Evolutionary conservation across 495 filamentous ascomycete species (phyloP), one percentile per base, ranked within the genome.

Genomic region (Xylaria acuta): DNA sequence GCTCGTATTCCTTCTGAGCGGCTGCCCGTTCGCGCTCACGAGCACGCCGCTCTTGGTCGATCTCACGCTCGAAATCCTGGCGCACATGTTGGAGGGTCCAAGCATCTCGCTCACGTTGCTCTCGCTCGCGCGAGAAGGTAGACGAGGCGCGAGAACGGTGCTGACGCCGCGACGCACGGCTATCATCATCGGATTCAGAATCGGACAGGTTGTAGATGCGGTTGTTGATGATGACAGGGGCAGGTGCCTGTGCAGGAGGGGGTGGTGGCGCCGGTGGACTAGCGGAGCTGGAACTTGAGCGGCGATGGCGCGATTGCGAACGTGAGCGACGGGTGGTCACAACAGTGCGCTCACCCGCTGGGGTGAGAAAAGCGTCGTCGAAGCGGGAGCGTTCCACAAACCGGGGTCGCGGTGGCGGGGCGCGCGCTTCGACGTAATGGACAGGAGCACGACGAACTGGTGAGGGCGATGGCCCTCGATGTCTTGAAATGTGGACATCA

Each of bases 191-290:
- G 0, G 77, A 79, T 38, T 83, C 81, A 7, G 81, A 81, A 71
- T 81, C 78, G 51, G 81, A 78, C 62, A 82, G 66, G 58, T 82
- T 81, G 73, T 84, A 80, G 54, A 85, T 84, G 66, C 79, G 77
- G 71, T 86, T 88, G 65, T 86, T 85, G 74, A 87, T 87, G 49
- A 88, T 80, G n/a, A 88, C 79, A 6, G 78, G 69, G 22, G 75
- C 64, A 18, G 74, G 69, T 14, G 75, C 63, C 30, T 73, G 73
- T n/a, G 74, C 73, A 41, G 69, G 72, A 41, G 54, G 34, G 11
- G 64, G 71, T 16, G 81, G 78, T n/a, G 53, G 67, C 22, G 22
- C 22, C 20, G 41, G 67, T 20, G 54, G 67, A 38, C 54, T 60
- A 16, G 14, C 69, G 5, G 69, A 71, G 36, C 69, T 71, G 18